Evolutionary conservation across 108 stramenopile genomes (phyloP).

Genomic region (Cylindrotheca closterium): DNA sequence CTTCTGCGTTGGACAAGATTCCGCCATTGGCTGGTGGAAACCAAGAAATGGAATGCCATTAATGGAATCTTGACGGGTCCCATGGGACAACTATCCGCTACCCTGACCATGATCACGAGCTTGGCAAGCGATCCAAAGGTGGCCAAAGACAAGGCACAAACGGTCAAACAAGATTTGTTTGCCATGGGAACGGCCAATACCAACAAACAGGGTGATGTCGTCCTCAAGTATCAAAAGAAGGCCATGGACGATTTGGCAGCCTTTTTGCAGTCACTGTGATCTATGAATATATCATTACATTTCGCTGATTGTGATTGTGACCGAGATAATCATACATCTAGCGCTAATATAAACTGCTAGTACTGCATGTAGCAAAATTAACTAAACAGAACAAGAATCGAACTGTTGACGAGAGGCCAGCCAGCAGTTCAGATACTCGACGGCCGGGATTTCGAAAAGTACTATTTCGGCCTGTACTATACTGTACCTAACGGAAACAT

Average conservation of each 20-base stretch:
- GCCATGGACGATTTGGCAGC: constrained; percentile 52
- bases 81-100: constrained; percentile 47
- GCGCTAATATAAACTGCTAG: too few species aligned
- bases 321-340: background rate
- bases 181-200: constrained; percentile 50
- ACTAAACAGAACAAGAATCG: too few species aligned
- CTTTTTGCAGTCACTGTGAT: constrained; percentile 47
- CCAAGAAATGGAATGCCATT: constrained; percentile 70
- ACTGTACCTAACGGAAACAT: too few species aligned
- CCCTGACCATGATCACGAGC: constrained; percentile 48
- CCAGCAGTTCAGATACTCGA: too few species aligned
- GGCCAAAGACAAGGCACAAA: constrained; percentile 30
- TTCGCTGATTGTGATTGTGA: too few species aligned
- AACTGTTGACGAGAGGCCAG: too few species aligned
- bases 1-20: constrained; percentile 41
- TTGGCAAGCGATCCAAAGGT: constrained; percentile 23
- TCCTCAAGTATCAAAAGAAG: constrained; percentile 39
- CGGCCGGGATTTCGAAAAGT: too few species aligned
- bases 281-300: background rate
- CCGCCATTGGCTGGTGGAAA: constrained; percentile 52
- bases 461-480: too few species aligned
- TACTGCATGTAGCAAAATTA: too few species aligned
- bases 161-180: constrained; percentile 56
- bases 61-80: constrained; percentile 58
- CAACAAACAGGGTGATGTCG: constrained; percentile 34